Evolutionary conservation across 495 filamentous ascomycete genomes (phyloP), one percentile per base, ranked within the genome.

Genomic region (Massariosphaeria phaeospora): DNA sequence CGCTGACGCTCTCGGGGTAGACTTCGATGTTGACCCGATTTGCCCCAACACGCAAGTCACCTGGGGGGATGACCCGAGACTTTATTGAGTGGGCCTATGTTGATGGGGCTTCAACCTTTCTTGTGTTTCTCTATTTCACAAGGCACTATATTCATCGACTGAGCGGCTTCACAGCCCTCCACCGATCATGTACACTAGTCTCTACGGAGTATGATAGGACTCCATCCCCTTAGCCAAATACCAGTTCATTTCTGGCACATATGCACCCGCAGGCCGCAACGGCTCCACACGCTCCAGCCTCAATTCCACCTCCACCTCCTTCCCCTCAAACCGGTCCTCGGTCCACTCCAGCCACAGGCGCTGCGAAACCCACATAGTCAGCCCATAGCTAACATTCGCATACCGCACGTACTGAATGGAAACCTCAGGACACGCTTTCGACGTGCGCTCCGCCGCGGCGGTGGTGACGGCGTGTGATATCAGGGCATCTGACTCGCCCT

Each of bases 401-500:
- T 48, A 58, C 13, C 8, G 2, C 7, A 18, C 17, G 26, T 36
- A 49, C 17, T 36, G 17, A 4, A 49, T 36, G 8, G 9, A 17
- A 5, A 6, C 25, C 5, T 36, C 30, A 5, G 46, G 31, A 17
- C 11, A 36, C 4, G 13, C 18, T 6, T 11, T 9, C 7, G 11
- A 17, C 6, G 46, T 49, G 2, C 38, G 12, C 3, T 38, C n/a
- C 17, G 24, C 29, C 8, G 18, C 9, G 9, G 46, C n/a, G 5
- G 29, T 21, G 4, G 33, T 38, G 12, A 49, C 33, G 12, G 5
- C 4, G 24, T 62, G 53, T 15, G 66, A 62, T 0, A 72, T 64
- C 6, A 47, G 42, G 20, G 49, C 35, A 46, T 76, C 73, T 5
- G 51, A 63, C 10, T 59, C 69, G 15, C 76, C 76, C 31, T 73